Conservation (phyloP, 768 basidiomycete species). For the Ephemerocybe angulata region DNA sequence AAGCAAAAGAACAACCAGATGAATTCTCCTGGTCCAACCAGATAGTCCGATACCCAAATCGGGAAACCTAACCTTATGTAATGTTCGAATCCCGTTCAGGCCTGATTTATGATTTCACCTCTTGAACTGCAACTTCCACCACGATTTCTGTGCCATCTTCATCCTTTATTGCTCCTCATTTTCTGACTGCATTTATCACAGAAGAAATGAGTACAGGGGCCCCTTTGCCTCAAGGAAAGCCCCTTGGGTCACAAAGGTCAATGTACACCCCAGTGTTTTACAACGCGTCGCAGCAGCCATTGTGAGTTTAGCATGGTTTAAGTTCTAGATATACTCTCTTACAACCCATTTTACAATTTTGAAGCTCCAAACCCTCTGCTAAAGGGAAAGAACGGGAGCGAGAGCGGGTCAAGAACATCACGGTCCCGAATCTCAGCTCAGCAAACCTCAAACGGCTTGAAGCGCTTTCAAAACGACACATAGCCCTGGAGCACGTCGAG, state of each 20-base stretch:
- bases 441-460: constrained; percentile 3
- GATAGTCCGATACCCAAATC: too few species aligned
- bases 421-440: neutral
- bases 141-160: too few species aligned
- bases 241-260: constrained; percentile 1
- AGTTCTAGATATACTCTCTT: neutral
- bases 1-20: too few species aligned
- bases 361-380: neutral
- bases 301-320: neutral
- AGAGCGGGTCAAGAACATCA: neutral
- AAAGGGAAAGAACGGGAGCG: neutral
- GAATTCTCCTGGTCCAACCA: too few species aligned
- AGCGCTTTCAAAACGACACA: constrained; percentile 6
- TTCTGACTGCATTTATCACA: too few species aligned
- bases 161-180: too few species aligned
- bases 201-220: too few species aligned
- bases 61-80: too few species aligned
- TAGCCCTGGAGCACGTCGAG: constrained; percentile 1
- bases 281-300: neutral
- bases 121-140: too few species aligned
- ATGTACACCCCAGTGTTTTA: constrained; percentile 10
- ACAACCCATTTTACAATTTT: neutral
- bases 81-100: too few species aligned
- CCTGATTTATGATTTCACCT: too few species aligned
- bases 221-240: too few species aligned